Percentiles rank a stretch among this genome's conserved stretches.
phyloP scores from a whole-genome alignment of 2,329 filamentous ascomycete species.

The Talaromyces sp. region DNA sequence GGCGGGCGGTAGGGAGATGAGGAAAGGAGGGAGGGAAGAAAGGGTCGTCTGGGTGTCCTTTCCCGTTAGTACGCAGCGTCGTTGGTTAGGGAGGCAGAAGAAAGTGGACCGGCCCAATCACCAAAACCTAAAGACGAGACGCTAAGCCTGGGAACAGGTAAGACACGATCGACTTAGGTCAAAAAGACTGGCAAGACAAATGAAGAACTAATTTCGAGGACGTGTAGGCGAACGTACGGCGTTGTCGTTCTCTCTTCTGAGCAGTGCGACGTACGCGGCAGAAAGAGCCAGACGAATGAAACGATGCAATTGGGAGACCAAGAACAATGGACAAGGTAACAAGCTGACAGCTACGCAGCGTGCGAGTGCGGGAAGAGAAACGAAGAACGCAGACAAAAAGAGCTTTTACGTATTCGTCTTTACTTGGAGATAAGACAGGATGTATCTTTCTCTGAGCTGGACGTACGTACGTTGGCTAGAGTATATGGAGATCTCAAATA shows the following conservation, averaged over 20 bases:
- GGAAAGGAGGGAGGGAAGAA: neutral
- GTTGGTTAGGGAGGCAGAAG: neutral
- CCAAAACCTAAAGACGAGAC: constrained; percentile 1
- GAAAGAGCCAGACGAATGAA: neutral
- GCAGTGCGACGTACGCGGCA: neutral
- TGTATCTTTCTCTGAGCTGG: neutral
- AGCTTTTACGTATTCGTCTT: neutral
- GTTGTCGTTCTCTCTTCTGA: neutral
- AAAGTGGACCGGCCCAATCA: constrained; percentile 10
- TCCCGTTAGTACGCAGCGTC: neutral
- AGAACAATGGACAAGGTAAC: neutral
- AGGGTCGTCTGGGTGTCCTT: constrained; percentile 4
- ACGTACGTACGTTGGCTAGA: too few species aligned
- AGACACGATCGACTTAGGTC: neutral
- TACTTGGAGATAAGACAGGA: neutral
- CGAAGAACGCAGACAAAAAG: neutral
- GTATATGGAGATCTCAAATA: neutral
- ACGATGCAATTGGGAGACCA: neutral
- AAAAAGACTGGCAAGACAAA: neutral
- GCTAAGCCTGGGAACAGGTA: constrained; percentile 4
- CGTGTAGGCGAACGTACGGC: neutral
- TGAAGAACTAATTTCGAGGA: neutral
- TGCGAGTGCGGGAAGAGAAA: neutral
- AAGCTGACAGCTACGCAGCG: neutral
- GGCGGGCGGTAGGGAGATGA: neutral